A percentile compares a stretch with the other conserved stretches of the same genome.
Evolutionary conservation across 1,284 basidiomycete genomes (phyloP).

Genomic region (Boletus mariae): DNA sequence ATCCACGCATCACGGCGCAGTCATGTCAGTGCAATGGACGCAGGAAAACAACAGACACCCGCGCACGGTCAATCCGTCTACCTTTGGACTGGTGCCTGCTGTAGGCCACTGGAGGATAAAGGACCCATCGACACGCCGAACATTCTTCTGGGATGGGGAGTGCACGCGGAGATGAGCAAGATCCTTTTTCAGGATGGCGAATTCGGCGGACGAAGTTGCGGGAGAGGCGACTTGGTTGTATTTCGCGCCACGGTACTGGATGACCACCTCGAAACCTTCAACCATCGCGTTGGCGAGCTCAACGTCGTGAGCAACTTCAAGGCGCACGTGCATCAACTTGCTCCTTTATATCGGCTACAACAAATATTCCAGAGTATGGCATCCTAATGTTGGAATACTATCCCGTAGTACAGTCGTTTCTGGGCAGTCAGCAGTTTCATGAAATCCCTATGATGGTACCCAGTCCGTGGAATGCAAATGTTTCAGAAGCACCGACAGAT

Average conservation of each 20-base stretch:
- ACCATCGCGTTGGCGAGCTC: constrained; percentile 9
- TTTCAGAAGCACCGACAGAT: too few species aligned
- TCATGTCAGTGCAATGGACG: neutral
- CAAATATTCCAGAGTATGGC: too few species aligned
- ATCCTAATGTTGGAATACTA: too few species aligned
- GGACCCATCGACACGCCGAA: constrained; percentile 16
- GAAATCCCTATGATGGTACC: too few species aligned
- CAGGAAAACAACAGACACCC: neutral
- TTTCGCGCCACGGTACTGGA: constrained; percentile 23
- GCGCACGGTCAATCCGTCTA: constrained; percentile 11
- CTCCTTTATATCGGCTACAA: neutral
- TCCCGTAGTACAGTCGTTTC: too few species aligned
- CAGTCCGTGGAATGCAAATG: too few species aligned
- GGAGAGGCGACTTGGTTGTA: constrained; percentile 11
- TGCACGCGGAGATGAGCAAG: constrained; percentile 27
- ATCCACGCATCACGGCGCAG: neutral
- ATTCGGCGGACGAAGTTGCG: constrained; percentile 15
- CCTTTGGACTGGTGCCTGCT: constrained; percentile 9
- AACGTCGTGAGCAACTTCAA: neutral
- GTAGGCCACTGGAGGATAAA: constrained; percentile 26
- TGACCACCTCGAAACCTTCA: constrained; percentile 24
- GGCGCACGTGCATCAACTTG: neutral
- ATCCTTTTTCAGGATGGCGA: constrained; percentile 29
- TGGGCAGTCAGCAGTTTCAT: too few species aligned
- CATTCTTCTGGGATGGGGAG: constrained; percentile 26